Conservation (phyloP, 306 rosid species). For the Cicer yamashitae region DNA sequence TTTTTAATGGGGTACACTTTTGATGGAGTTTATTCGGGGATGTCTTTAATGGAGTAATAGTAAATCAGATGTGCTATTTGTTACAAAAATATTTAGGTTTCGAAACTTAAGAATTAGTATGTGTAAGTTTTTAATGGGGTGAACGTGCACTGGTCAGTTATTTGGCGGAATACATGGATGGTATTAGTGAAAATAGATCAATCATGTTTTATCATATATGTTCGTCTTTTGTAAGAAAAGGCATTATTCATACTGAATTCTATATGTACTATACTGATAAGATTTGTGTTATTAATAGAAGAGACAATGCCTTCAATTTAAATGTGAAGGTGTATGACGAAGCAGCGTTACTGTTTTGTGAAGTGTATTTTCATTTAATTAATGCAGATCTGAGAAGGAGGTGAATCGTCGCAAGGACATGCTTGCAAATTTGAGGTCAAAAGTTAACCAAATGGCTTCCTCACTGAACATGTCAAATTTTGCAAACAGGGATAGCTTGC, state of each 20-base stretch:
- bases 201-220: too few relatives aligned
- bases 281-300: background rate
- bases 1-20: background rate
- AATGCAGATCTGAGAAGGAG: constrained; percentile 78
- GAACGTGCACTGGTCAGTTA: too few relatives aligned
- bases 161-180: too few relatives aligned
- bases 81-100: too few relatives aligned
- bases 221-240: too few relatives aligned
- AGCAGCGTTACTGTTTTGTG: constrained; percentile 33
- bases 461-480: constrained; percentile 71
- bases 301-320: constrained; percentile 17
- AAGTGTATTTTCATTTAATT: constrained; percentile 37
- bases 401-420: constrained; percentile 89
- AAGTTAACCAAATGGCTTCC: constrained; percentile 84
- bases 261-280: background rate
- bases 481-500: constrained; percentile 82
- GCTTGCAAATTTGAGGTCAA: constrained; percentile 74
- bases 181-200: too few relatives aligned
- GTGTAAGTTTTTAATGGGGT: too few relatives aligned
- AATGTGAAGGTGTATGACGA: constrained; percentile 12
- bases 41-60: background rate
- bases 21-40: background rate
- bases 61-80: background rate
- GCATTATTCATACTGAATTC: too few relatives aligned
- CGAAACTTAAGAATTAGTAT: too few relatives aligned